Percentiles rank a stretch among this genome's conserved stretches.
Conservation (phyloP, 208 protist genomes). For the Crithidia acanthocephali region DNA sequence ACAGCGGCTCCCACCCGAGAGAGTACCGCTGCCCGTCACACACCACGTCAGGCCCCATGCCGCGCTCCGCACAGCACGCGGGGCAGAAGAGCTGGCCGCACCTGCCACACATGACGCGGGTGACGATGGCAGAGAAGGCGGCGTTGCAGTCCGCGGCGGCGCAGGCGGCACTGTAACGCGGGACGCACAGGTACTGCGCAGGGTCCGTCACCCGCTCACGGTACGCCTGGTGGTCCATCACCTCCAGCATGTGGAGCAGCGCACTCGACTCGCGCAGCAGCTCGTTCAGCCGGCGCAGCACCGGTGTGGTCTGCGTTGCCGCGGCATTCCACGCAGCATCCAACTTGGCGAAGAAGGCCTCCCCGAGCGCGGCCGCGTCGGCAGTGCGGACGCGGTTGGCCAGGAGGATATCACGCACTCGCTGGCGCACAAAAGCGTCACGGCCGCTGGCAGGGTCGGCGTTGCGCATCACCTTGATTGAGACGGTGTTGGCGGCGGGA, state of each 20-base stretch:
- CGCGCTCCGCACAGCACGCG: conserved; percentile 52
- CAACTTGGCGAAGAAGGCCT: conserved; percentile 27
- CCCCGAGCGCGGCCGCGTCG: conserved; percentile 21
- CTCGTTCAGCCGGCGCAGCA: conserved; percentile 36
- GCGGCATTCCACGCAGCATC: conserved; percentile 17
- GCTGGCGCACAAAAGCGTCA: conserved; percentile 36
- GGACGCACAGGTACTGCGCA: conserved; percentile 41
- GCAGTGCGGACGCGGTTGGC: conserved; percentile 27
- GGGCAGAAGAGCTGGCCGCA: conserved; percentile 83
- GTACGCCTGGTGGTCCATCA: conserved; percentile 48
- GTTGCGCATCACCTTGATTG: not conserved
- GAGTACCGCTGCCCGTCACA: conserved; percentile 36
- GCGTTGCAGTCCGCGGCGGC: conserved; percentile 37
- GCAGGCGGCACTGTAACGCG: conserved; percentile 44
- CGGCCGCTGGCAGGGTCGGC: not conserved
- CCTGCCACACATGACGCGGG: conserved; percentile 62
- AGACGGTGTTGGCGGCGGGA: not conserved
- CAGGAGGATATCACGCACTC: conserved; percentile 50
- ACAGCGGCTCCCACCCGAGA: conserved; percentile 72
- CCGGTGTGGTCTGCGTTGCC: conserved; percentile 13
- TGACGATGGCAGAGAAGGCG: conserved; percentile 46
- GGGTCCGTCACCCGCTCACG: conserved; percentile 43
- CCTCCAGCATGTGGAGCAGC: conserved; percentile 38
- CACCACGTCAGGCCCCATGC: conserved; percentile 49
- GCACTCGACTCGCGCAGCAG: conserved; percentile 41